These are phyloP conservation scores for Stemphylium lycopersici DNA, from an alignment of 2,329 filamentous ascomycete species.

Conservation along the genomic window DNA sequence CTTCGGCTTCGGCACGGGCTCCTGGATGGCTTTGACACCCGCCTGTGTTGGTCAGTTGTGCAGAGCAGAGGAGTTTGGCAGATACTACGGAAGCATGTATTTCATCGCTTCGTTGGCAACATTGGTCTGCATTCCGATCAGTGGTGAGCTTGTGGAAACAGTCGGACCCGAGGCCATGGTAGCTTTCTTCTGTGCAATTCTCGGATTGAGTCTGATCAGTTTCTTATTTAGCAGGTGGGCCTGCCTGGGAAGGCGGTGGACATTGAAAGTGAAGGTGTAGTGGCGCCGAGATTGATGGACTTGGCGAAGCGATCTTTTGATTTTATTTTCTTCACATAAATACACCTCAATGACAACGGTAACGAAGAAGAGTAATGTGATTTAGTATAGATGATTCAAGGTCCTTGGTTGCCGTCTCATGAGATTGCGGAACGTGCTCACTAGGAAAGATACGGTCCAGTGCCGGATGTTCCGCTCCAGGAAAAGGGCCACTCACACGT, in stretches of 20 bases:
- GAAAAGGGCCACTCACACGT: too few species aligned
- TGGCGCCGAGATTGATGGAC: neutral
- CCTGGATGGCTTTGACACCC: constrained; percentile 53
- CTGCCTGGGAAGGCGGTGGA: constrained; percentile 42
- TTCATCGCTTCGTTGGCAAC: constrained; percentile 46
- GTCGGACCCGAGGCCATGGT: constrained; percentile 44
- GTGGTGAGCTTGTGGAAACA: constrained; percentile 43
- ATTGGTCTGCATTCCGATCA: constrained; percentile 45
- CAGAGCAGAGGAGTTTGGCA: constrained; percentile 55
- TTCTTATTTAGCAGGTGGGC: constrained; percentile 47
- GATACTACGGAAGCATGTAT: constrained; percentile 58
- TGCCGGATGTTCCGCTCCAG: too few species aligned
- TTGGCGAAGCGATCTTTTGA: neutral
- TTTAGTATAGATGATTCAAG: too few species aligned
- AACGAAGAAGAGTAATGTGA: too few species aligned
- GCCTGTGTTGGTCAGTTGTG: constrained; percentile 58
- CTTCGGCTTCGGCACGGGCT: constrained; percentile 57
- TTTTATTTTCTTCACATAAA: too few species aligned
- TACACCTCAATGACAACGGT: too few species aligned
- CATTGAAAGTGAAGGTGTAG: constrained; percentile 30
- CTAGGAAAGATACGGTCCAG: too few species aligned
- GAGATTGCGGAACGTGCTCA: too few species aligned
- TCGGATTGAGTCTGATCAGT: constrained; percentile 38
- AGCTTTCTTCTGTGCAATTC: constrained; percentile 41
- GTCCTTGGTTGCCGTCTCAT: too few species aligned